Evolutionary conservation across 2,329 filamentous ascomycete genomes (phyloP), one percentile per base, ranked within the genome.

Genomic region (Escovopsis sp.): DNA sequence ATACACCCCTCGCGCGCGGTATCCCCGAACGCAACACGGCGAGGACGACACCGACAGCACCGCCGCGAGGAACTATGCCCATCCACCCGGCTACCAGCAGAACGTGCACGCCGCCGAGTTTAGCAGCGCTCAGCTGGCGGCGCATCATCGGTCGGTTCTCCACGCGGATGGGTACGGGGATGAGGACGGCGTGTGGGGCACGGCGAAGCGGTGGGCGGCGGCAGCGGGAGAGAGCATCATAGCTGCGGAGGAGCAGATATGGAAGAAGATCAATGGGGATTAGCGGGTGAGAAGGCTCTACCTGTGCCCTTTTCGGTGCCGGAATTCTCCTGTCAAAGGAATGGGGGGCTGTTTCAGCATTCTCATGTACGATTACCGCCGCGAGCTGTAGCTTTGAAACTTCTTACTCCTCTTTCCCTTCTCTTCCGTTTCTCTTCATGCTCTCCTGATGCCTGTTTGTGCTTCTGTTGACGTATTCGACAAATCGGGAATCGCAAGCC

Each of bases 241-340:
- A 8, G 68, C 65, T 12, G 71, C 70, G 12, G 73, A 78, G 57
- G 60, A 57, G 34, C 70, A 76, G 52, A 65, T 78, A 17, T 78
- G 73, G 73, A 68, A 65, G 54, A 66, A 63, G 48, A 71, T 77
- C 48, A 76, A 72, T 54, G 73, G 71, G 55, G 60, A 68, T 33
- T 67, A 60, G 34, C 14, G n/a, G n/a, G n/a, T n/a, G n/a, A n/a
- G n/a, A n/a, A n/a, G n/a, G n/a, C n/a, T n/a, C n/a, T n/a, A n/a
- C n/a, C n/a, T n/a, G n/a, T n/a, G n/a, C n/a, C n/a, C n/a, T n/a
- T n/a, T n/a, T n/a, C n/a, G n/a, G n/a, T n/a, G n/a, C n/a, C n/a
- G n/a, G n/a, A n/a, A n/a, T n/a, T n/a, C n/a, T n/a, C n/a, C n/a
- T n/a, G n/a, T n/a, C n/a, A 11, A 23, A 8, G 21, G 21, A 8